Evolutionary conservation across 257 asterid species (phyloP), one percentile per base, ranked within the genome.

Genomic region (Scutellaria minor): DNA sequence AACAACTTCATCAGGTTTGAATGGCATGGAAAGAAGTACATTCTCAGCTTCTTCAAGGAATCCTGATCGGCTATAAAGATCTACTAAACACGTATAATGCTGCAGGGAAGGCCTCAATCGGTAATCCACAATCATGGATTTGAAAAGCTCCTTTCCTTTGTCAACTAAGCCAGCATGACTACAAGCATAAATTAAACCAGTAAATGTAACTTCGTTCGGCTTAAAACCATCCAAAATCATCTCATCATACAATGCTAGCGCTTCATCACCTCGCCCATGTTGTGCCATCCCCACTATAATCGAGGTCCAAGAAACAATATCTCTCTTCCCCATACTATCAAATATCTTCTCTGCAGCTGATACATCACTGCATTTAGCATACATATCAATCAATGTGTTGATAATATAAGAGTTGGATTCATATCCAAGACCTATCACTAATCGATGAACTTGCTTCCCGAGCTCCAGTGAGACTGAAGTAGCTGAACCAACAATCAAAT

Each of bases 231-330:
- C 83, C 39, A 15, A 69, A 71, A 77, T 79, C 98, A 92, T 90
- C 44, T 84, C 73, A 50, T 88, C 91, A 7, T 90, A 88, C 41
- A 85, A 79, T 0, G 70, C 78, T 9, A 92, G 68, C 0, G 95
- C 96, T 73, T 87, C 88, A 9, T 70, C 40, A 31, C 89, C 91
- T 42, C 53, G 84, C 8, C 98, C 98, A 4, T 92, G 98, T n/a
- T 90, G 96, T 59, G 98, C 98, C 89, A 90, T 81, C 45, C 95
- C 98, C 11, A 90, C 88, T 52, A 92, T 86, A 18, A 90, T 84
- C 7, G 98, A 88, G 24, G 97, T 90, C 98, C 97, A 92, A 24
- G 95, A 88, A 77, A 92, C 93, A 20, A 85, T 75, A 75, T 92
- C 95, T 60, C 82, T 84, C 24, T 24, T 71, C 70, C 40, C 58